phyloP scores from a whole-genome alignment of 495 filamentous ascomycete species.

The Penicillium macrosclerotiorum region DNA sequence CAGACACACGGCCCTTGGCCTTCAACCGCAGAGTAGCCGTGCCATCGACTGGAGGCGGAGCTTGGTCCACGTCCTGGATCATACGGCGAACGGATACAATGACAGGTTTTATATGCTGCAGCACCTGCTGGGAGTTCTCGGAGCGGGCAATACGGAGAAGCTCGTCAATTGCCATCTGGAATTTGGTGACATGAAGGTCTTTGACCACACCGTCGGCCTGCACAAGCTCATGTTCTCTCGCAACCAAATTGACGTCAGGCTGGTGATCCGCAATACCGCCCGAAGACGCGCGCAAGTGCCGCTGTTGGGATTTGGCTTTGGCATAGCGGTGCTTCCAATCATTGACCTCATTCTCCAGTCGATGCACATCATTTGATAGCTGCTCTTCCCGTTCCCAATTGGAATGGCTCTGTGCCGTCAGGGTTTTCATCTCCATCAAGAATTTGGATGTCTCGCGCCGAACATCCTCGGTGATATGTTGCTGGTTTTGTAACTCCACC shows the following conservation, averaged over 20 bases:
- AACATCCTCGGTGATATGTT: constrained; percentile 85
- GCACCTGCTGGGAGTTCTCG: constrained; percentile 67
- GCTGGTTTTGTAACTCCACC: constrained; percentile 66
- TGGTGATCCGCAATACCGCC: constrained; percentile 64
- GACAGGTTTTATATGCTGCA: constrained; percentile 79
- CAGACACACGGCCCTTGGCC: constrained; percentile 75
- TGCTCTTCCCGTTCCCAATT: constrained; percentile 79
- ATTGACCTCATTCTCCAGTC: constrained; percentile 75
- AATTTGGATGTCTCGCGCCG: constrained; percentile 80
- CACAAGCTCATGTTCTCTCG: constrained; percentile 69
- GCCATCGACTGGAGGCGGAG: constrained; percentile 39
- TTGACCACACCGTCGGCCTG: constrained; percentile 74
- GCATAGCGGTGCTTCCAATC: constrained; percentile 91
- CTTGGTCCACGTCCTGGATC: constrained; percentile 70
- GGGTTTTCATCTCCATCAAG: constrained; percentile 80
- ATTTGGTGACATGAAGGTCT: constrained; percentile 90
- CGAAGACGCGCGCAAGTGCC: constrained; percentile 76
- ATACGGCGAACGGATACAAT: constrained; percentile 77
- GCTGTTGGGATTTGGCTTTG: constrained; percentile 79
- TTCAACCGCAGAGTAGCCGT: constrained; percentile 52
- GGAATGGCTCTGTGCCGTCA: constrained; percentile 75
- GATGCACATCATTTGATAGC: constrained; percentile 66
- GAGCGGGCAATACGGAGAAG: constrained; percentile 73
- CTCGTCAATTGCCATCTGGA: constrained; percentile 93
- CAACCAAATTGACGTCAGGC: constrained; percentile 59